A percentile compares a stretch with the other conserved stretches of the same genome.
Conservation (phyloP, 1,284 basidiomycete genomes). For the Heterobasidion irregulare region DNA sequence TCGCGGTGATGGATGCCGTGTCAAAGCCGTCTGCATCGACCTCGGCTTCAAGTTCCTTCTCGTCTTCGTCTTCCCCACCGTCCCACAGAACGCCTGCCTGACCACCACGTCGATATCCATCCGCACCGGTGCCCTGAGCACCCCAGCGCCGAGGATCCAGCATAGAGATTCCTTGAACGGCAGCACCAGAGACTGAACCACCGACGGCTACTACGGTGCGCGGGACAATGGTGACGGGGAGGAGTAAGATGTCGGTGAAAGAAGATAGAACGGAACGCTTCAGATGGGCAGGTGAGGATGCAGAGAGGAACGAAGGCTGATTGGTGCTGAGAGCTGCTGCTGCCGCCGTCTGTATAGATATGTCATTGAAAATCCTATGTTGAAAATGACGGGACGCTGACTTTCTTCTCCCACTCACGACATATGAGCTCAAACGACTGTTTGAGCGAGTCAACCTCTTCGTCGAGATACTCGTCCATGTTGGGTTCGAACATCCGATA, state of each 20-base stretch:
- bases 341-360: constrained; percentile 2
- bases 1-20: constrained; percentile 5
- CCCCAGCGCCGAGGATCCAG: constrained; percentile 82
- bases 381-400: constrained; percentile 19
- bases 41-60: constrained; percentile 23
- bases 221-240: constrained; percentile 95
- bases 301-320: constrained; percentile 65
- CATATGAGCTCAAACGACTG: constrained; percentile 69
- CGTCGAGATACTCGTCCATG: constrained; percentile 95
- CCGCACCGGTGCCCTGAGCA: constrained; percentile 19
- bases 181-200: constrained; percentile 42
- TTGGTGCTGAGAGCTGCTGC: constrained; percentile 22
- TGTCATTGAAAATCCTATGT: background rate
- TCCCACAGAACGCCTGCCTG: constrained; percentile 49
- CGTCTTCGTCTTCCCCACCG: constrained; percentile 47
- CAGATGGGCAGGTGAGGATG: constrained; percentile 84
- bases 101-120: constrained; percentile 22
- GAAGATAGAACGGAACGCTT: constrained; percentile 91
- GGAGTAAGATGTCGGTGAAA: constrained; percentile 82
- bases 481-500: constrained; percentile 91
- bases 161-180: constrained; percentile 81
- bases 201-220: constrained; percentile 69
- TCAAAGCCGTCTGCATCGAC: constrained; percentile 7
- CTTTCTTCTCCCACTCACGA: constrained; percentile 71
- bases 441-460: constrained; percentile 84